Evolutionary conservation across 768 basidiomycete genomes (phyloP), one percentile per base, ranked within the genome.

Genomic region (Lentinula guzmanii): DNA sequence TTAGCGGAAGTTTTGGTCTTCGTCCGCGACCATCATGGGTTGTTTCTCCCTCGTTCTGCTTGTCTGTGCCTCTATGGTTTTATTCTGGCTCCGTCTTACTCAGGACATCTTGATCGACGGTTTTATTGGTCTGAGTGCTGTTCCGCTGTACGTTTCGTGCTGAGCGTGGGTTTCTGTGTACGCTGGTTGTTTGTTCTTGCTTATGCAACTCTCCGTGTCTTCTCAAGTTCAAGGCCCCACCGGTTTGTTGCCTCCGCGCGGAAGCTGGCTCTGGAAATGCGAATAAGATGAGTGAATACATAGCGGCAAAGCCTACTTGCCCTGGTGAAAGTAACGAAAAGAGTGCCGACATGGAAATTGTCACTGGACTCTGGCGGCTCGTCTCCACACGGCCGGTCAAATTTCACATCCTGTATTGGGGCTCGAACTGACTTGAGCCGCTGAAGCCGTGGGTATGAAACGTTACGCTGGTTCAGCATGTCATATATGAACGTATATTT

Each of bases 371-470:
- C 28, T 28, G 28, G 28, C 28, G 3, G 28, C 28, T 28, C 3
- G 28, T 28, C 3, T 28, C 11, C 39, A 11, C 39, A 41, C 39
- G 15, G 39, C 39, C 10, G 39, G 39, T 15, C 15, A 15, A 10
- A 41, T 15, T 48, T 24, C 7, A n/a, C 46, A 48, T 24, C 46
- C 7, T 16, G 43, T 18, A 45, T 45, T 15, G n/a, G 13, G 43
- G 43, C 4, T 45, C 7, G 9, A n/a, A 6, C n/a, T 45, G 46
- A 24, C 46, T 11, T 48, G 34, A 34, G 34, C 53, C 53, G 53
- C 53, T 54, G 53, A 24, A 41, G 53, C 34, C 53, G 53, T 54
- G 53, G 53, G 53, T 54, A 54, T 35, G 48, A 51, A 28, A 51
- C 48, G 48, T 33, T 31, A 28, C 15, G 51, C 48, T 46, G 45